A percentile compares a stretch with the other conserved stretches of the same genome.
phyloP scores from a whole-genome alignment of 192 early-diverging fungal genomes.

The Podila verticillata region DNA sequence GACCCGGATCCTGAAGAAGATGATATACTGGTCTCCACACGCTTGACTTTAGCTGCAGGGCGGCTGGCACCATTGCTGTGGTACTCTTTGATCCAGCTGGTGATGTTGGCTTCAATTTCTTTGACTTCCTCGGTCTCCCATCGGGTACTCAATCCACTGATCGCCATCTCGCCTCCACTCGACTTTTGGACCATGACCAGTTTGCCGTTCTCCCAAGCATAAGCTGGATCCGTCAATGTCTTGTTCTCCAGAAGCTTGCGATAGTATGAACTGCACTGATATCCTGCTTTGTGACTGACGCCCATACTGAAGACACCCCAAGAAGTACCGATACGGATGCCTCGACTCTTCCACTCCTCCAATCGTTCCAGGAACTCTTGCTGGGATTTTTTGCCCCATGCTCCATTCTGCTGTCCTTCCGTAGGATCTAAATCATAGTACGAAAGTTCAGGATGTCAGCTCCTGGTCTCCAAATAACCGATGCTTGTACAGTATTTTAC shows the following conservation, averaged over 20 bases:
- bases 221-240: slow-evolving; percentile 58
- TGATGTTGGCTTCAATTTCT: slow-evolving; percentile 56
- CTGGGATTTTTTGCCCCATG: slow-evolving; percentile 54
- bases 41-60: slow-evolving; percentile 13
- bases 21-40: background rate
- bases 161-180: slow-evolving; percentile 47
- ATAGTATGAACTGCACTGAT: slow-evolving; percentile 68
- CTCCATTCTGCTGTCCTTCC: slow-evolving; percentile 64
- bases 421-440: slow-evolving; percentile 49
- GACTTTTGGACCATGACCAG: slow-evolving; percentile 57
- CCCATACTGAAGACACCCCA: slow-evolving; percentile 66
- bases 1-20: background rate
- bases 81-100: slow-evolving; percentile 61
- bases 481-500: background rate
- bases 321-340: slow-evolving; percentile 60
- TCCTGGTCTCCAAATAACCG: background rate
- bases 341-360: slow-evolving; percentile 55
- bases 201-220: slow-evolving; percentile 59
- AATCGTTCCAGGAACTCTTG: slow-evolving; percentile 61
- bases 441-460: background rate
- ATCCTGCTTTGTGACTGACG: slow-evolving; percentile 65
- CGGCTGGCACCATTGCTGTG: slow-evolving; percentile 42
- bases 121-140: slow-evolving; percentile 62
- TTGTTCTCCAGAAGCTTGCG: slow-evolving; percentile 57
- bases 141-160: slow-evolving; percentile 53